Evolutionary conservation across 768 basidiomycete genomes (phyloP), one percentile per base, ranked within the genome.

Genomic region (Lyophyllum atratum): DNA sequence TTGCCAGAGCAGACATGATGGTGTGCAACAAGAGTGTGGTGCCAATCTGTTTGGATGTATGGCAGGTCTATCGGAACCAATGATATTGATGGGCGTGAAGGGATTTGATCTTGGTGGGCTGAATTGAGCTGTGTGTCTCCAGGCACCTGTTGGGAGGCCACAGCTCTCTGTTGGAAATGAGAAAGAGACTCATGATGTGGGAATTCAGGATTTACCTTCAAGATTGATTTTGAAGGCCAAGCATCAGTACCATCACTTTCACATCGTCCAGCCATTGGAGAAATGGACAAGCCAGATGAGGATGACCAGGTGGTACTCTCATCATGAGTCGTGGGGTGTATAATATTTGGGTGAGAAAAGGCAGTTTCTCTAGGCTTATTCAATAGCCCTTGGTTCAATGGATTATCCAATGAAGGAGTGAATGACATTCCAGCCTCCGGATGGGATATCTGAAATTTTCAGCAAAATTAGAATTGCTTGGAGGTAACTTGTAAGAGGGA

Each of bases 341-440:
- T 12, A n/a, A 9, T 44, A 15, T 39, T 52, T 31, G 45, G 9
- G 0, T 44, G 21, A 22, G 43, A 24, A 15, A 45, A 17, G 29
- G 7, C 15, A 33, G 19, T 26, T 17, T 21, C n/a, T 48, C 40
- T 49, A 2, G 48, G 34, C 44, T 37, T 47, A 22, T 52, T 31
- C 24, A 15, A 49, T 33, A 43, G 44, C 29, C 33, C 49, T 42
- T n/a, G 15, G 25, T 64, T 31, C n/a, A 49, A 40, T n/a, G 59
- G 56, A n/a, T 58, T 58, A 22, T 31, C 25, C 8, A 45, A n/a
- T 9, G 48, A 43, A 25, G 52, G 49, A 4, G 49, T 31, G 34
- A 52, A 52, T 2, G n/a, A 11, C 25, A 29, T 21, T n/a, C n/a
- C n/a, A n/a, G n/a, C n/a, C n/a, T n/a, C n/a, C n/a, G 29, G 29